These are phyloP conservation scores for Clonostachys rosea DNA, from an alignment of 2,329 filamentous ascomycete genomes.

Conservation along the genomic window DNA sequence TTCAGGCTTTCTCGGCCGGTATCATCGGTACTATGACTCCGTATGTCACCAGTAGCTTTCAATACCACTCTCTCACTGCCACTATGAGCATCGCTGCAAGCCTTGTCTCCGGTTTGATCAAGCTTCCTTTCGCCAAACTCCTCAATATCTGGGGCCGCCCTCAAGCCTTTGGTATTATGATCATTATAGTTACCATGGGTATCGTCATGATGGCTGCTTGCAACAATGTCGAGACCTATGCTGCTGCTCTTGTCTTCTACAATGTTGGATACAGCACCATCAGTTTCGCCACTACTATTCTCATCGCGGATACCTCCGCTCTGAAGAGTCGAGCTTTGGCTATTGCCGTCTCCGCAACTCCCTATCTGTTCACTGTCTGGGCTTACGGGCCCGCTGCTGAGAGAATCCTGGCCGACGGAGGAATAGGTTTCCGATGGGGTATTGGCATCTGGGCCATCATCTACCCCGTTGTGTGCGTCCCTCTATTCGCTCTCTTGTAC, in stretches of 20 bases:
- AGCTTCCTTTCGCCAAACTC: conserved; percentile 58
- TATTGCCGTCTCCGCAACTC: conserved; percentile 30
- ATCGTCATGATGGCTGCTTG: conserved; percentile 59
- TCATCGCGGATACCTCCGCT: conserved; percentile 57
- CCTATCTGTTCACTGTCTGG: conserved; percentile 40
- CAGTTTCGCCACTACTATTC: conserved; percentile 57
- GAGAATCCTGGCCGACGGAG: conserved; percentile 16
- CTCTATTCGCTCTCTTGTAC: conserved; percentile 49
- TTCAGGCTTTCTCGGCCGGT: conserved; percentile 40
- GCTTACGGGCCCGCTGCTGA: conserved; percentile 26
- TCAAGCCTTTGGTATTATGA: conserved; percentile 52
- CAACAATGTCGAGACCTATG: conserved; percentile 32
- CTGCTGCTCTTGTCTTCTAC: conserved; percentile 58
- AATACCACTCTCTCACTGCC: conserved; percentile 46
- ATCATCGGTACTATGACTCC: conserved; percentile 34
- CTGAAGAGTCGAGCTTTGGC: conserved; percentile 29
- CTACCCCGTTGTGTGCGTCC: conserved; percentile 44
- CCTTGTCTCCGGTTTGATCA: conserved; percentile 52
- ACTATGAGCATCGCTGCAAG: conserved; percentile 48
- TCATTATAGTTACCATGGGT: conserved; percentile 37
- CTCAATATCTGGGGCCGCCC: conserved; percentile 60
- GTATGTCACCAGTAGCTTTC: conserved; percentile 44
- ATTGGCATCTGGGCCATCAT: conserved; percentile 60
- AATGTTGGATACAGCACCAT: conserved; percentile 55
- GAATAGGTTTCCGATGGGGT: conserved; percentile 31